These are phyloP conservation scores for Aegilops longissima DNA, from an alignment of 176 grass and related monocot species.

Conservation along the genomic window DNA sequence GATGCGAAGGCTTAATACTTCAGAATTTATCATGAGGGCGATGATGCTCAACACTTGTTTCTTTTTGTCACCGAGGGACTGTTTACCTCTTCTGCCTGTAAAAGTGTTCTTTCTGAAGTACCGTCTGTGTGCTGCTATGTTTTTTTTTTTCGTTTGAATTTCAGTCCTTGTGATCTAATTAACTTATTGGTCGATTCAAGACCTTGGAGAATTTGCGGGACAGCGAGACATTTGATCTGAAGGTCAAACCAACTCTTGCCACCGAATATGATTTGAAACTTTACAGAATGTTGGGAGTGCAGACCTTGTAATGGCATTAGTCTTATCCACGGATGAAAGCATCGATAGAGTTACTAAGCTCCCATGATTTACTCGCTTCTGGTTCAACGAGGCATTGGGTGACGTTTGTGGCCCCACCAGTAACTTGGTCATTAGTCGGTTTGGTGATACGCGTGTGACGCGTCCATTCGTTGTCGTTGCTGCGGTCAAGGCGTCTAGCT, in stretches of 20 bases:
- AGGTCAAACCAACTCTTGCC: not conserved
- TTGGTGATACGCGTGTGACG: too few relatives aligned
- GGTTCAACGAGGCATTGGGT: too few relatives aligned
- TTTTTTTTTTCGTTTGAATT: too few relatives aligned
- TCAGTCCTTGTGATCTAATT: not conserved
- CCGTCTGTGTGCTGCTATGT: not conserved
- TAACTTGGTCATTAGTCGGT: too few relatives aligned
- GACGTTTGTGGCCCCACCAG: too few relatives aligned
- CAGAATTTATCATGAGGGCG: not conserved
- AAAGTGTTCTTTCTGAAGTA: not conserved
- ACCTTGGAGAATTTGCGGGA: too few relatives aligned
- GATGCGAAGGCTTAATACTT: not conserved
- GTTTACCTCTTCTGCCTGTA: not conserved
- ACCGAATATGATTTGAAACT: not conserved
- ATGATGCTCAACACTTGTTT: not conserved
- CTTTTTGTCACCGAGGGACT: not conserved
- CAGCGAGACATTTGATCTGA: too few relatives aligned
- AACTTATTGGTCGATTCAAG: too few relatives aligned
- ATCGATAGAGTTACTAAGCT: too few relatives aligned
- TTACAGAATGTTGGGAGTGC: not conserved
- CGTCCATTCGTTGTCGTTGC: too few relatives aligned
- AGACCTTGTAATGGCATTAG: not conserved
- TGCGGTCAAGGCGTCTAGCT: too few relatives aligned
- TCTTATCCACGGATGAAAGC: not conserved
- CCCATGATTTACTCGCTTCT: too few relatives aligned